Conservation (phyloP, 306 rosid species). For the Boehmeria nivea region DNA sequence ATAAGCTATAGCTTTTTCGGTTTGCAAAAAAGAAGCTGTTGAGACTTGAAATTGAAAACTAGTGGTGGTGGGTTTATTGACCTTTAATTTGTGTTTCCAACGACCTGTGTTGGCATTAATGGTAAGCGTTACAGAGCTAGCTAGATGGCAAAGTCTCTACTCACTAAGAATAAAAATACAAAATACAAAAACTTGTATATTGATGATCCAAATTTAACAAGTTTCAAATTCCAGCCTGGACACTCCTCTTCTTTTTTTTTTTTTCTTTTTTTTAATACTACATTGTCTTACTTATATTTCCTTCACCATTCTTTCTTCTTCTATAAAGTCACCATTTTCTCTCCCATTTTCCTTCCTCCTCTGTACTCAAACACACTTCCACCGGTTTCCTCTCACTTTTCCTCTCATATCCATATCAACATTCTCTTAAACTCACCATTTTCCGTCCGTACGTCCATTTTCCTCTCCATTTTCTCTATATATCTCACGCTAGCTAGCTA, state of each 20-base stretch:
- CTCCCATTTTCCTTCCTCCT: neutral
- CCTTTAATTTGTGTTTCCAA: constrained; percentile 18
- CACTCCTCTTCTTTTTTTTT: neutral
- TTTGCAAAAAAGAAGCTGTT: neutral
- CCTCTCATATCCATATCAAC: constrained; percentile 13
- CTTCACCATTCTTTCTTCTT: too few relatives aligned
- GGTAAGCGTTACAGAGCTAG: constrained; percentile 9
- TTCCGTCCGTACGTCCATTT: too few relatives aligned
- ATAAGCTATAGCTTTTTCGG: neutral
- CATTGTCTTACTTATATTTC: too few relatives aligned
- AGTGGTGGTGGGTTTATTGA: constrained; percentile 3
- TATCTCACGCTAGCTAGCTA: too few relatives aligned
- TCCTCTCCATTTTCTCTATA: too few relatives aligned
- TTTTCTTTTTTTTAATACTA: too few relatives aligned
- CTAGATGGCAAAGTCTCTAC: neutral
- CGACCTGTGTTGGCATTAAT: constrained; percentile 42
- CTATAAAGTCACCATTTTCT: neutral
- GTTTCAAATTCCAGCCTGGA: neutral
- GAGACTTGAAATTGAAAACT: neutral
- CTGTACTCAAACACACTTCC: neutral
- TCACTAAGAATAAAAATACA: neutral
- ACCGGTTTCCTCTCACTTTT: neutral
- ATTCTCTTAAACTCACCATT: too few relatives aligned
- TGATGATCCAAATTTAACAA: neutral
- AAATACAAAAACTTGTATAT: neutral